These are phyloP conservation scores for Tricharina praecox DNA, from an alignment of 495 filamentous ascomycete genomes.

Conservation along the genomic window DNA sequence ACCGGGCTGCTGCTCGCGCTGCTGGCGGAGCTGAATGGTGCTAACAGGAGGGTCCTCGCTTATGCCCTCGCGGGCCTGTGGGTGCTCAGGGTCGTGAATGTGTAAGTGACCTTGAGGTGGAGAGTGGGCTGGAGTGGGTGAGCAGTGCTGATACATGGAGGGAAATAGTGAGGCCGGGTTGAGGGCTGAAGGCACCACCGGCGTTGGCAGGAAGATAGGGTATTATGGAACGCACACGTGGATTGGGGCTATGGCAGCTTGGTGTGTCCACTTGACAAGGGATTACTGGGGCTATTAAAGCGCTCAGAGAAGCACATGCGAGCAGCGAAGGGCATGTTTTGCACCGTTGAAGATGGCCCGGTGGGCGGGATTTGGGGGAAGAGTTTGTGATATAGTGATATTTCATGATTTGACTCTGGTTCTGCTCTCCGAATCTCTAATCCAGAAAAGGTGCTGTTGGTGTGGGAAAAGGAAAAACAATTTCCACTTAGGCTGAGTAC, in stretches of 20 bases:
- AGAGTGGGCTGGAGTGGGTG: constrained; percentile 1
- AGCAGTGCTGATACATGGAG: not conserved
- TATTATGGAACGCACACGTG: constrained; percentile 15
- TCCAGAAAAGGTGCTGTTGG: too few species aligned
- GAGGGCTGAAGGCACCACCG: constrained; percentile 7
- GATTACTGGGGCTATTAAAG: constrained; percentile 25
- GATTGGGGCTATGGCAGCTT: constrained; percentile 18
- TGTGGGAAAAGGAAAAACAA: too few species aligned
- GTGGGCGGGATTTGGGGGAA: too few species aligned
- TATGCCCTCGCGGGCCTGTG: constrained; percentile 16
- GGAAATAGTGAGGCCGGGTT: constrained; percentile 19
- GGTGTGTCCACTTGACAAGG: constrained; percentile 16
- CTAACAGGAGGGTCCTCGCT: constrained; percentile 18
- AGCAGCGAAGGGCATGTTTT: too few species aligned
- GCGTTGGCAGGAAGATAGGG: constrained; percentile 15
- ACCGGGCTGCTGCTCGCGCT: constrained; percentile 2
- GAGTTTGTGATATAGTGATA: too few species aligned
- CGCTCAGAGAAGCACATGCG: too few species aligned
- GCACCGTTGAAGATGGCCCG: too few species aligned
- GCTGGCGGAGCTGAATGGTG: constrained; percentile 41
- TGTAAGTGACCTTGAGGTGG: constrained; percentile 8
- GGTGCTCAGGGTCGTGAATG: constrained; percentile 8
- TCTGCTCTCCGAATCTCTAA: too few species aligned
- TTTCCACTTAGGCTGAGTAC: too few species aligned
- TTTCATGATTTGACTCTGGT: too few species aligned